Evolutionary conservation across 371 early-diverging fungal species (phyloP).

Genomic region (Zychaea mexicana): DNA sequence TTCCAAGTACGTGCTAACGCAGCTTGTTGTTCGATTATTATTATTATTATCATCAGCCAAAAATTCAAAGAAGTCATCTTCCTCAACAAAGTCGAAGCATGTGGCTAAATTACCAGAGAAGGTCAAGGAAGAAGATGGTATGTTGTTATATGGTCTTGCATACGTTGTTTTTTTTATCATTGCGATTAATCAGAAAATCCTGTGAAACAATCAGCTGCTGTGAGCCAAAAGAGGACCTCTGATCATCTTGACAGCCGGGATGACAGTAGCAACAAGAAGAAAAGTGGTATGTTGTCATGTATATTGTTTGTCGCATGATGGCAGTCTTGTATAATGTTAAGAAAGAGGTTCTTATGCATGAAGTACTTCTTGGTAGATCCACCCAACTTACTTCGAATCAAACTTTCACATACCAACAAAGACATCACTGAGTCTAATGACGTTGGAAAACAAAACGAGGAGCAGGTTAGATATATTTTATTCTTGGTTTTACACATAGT

Average conservation of each 20-base stretch:
- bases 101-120: background rate
- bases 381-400: constrained; percentile 8
- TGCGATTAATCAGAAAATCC: no score
- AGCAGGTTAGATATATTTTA: background rate
- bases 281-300: background rate
- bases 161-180: no score
- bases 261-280: background rate
- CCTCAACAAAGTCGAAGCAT: no score
- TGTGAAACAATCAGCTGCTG: background rate
- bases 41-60: background rate
- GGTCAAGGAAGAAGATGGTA: background rate
- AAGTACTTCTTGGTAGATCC: background rate
- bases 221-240: background rate
- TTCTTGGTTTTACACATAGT: background rate
- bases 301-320: background rate
- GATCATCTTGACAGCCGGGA: background rate
- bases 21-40: no score
- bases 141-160: no score
- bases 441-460: background rate
- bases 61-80: background rate
- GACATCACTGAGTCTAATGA: no score
- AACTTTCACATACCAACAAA: constrained; percentile 8
- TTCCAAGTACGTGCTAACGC: no score
- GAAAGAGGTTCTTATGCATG: no score
- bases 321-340: background rate